Conservation (phyloP, 176 grass and related monocot species). For the barley (Hordeum vulgare) region DNA sequence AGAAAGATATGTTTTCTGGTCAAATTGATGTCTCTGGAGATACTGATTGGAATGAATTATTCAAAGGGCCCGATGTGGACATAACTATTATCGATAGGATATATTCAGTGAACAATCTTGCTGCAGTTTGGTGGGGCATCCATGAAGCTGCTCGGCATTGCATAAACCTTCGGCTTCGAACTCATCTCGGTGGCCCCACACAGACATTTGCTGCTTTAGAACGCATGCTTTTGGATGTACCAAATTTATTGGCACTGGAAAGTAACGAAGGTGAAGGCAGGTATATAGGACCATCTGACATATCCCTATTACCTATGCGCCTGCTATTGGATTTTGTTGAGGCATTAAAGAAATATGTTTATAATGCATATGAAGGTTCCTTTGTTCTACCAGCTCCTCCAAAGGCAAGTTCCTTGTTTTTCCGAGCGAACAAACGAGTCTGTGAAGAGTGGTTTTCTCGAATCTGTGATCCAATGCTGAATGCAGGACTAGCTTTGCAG, state of each 20-base stretch:
- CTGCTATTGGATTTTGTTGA: slow-evolving; percentile 93
- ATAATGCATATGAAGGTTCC: slow-evolving; percentile 98
- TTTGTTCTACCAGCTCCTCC: slow-evolving; percentile 65
- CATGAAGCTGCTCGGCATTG: slow-evolving; percentile 91
- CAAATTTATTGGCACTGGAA: slow-evolving; percentile 63
- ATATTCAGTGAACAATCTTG: slow-evolving; percentile 88
- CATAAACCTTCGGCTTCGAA: slow-evolving; percentile 91
- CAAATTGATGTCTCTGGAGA: slow-evolving; percentile 64
- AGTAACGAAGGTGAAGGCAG: slow-evolving; percentile 70
- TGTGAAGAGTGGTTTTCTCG: slow-evolving; percentile 99
- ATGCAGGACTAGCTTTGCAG: slow-evolving; percentile 80
- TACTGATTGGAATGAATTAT: slow-evolving; percentile 37
- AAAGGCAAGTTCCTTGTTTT: slow-evolving; percentile 81
- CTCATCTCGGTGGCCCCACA: slow-evolving; percentile 88
- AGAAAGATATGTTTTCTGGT: slow-evolving; percentile 59
- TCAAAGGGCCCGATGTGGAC: slow-evolving; percentile 43
- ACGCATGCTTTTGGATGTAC: slow-evolving; percentile 87
- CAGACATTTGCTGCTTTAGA: slow-evolving; percentile 98
- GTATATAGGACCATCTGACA: slow-evolving; percentile 56
- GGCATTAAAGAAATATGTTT: slow-evolving; percentile 92
- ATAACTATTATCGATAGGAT: slow-evolving; percentile 59
- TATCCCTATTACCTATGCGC: slow-evolving; percentile 72
- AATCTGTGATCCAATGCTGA: slow-evolving; percentile 98
- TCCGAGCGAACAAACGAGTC: slow-evolving; percentile 90
- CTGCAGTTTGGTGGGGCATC: slow-evolving; percentile 94